Base-by-base conservation (phyloP, 1,284 basidiomycete genomes). In the Peniophora sp. region DNA sequence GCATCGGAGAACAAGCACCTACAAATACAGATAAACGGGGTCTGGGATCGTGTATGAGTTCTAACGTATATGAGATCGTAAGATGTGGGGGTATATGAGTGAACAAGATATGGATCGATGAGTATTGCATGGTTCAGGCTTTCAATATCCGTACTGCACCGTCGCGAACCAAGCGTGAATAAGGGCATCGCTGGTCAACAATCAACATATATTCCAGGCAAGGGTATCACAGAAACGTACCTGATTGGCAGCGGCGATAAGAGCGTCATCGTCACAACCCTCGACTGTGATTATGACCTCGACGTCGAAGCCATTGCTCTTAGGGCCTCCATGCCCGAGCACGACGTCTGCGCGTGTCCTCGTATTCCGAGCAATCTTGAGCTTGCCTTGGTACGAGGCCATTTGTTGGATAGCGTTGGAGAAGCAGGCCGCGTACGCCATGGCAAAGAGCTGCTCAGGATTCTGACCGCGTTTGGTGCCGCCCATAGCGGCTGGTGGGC, bases 361-460 rank as follows among this genome's bases (percentile, higher is more conserved):
- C 17, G 41, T 18, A 18, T 18, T 20, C 11, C 41, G 11, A 9
- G 20, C 41, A 18, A 9, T 18, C 11, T 43, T 18, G 11, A 14
- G 11, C 41, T 20, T 12, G 41, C 18, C 18, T 9, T 9, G 9
- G 18, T 9, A 18, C 9, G 41, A 12, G 11, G 41, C 41, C 11
- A 9, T 9, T 11, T 43, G 9, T 18, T 18, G 41, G 9, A 43
- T 12, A 20, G 41, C 18, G 17, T 18, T 43, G 9, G 41, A 10
- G 23, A 43, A 42, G 10, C 17, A 24, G n/a, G 42, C 51, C 11
- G 52, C 58, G 54, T 70, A 71, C 24, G 68, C 68, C 62, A 67
- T 65, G 18, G 68, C 70, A 54, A 73, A 72, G 22, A 73, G 62
- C 53, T 73, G 70, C 52, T 73, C 71, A 2, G 71, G 71, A 55